Evolutionary conservation across 192 early-diverging fungal genomes (phyloP), one percentile per base, ranked within the genome.

Genomic region (Chytriomyces confervae): DNA sequence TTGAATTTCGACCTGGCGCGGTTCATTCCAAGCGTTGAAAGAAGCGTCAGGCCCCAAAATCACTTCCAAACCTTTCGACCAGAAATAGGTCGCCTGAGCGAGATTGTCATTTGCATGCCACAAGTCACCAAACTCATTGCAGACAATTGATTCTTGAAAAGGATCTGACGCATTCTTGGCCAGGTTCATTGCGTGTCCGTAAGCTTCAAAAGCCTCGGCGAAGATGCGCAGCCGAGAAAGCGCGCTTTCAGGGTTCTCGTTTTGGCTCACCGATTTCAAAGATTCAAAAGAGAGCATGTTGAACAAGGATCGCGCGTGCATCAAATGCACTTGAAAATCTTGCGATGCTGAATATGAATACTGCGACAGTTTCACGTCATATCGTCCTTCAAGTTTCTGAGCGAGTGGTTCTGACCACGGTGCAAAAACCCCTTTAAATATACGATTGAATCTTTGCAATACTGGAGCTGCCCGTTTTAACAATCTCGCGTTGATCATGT

Each of bases 101-200:
- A 76, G 16, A n/a, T 76, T 27, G 64, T 57, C 50, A 27, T 76
- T 76, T 11, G 74, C 45, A 53, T 27, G 61, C 74, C 74, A 76
- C 36, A 76, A 66, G 20, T 76, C 74, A 66, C 74, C 74, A 66
- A 27, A 76, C 24, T 76, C 74, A 49, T 51, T 76, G 50, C 47
- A 76, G 36, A 66, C 46, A 6, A 50, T 57, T 0, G 47, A 18
- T n/a, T 18, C n/a, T 10, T 29, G 20, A 13, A 27, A 50, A 1
- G 53, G 20, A 20, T 57, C 20, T 13, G 13, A n/a, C 44, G 11
- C 10, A 13, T 10, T 50, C 7, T 18, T 49, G 11, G n/a, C 43
- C 16, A 50, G 5, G 50, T 76, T 63, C 8, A 64, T 13, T 47
- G 62, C 36, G 6, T 18, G 2, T 24, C 48, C 63, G 47, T 76